Conservation (phyloP, 2,329 filamentous ascomycete genomes). For the Sphaerulina vaccinii region DNA sequence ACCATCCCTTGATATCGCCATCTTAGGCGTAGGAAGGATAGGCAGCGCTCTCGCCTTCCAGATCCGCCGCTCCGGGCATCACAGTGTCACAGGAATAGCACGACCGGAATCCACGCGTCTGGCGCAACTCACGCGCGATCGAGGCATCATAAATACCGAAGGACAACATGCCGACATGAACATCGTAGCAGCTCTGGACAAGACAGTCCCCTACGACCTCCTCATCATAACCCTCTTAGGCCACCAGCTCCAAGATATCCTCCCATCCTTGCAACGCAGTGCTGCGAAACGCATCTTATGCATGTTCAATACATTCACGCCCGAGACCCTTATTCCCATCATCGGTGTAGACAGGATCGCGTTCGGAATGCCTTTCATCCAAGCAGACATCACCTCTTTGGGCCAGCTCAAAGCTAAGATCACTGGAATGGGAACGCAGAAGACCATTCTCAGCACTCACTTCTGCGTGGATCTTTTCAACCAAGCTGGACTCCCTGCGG, state of each 20-base stretch:
- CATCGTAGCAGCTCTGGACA: not conserved
- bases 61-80: not conserved
- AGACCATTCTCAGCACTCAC: not conserved
- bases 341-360: not conserved
- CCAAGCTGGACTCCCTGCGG: not conserved
- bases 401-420: not conserved
- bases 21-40: not conserved
- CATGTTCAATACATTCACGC: conserved; percentile 9
- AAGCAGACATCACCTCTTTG: not conserved
- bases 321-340: not conserved
- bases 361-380: conserved; percentile 5
- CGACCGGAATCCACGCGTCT: not conserved
- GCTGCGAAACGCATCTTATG: not conserved
- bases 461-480: not conserved
- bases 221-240: not conserved
- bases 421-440: not conserved
- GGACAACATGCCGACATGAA: not conserved
- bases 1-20: not conserved
- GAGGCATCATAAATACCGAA: not conserved
- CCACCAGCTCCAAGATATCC: not conserved
- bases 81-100: conserved; percentile 1
- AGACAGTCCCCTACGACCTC: not conserved
- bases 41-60: conserved; percentile 4
- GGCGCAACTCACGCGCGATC: not conserved
- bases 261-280: not conserved